A percentile compares a stretch with the other conserved stretches of the same genome.
phyloP scores from a whole-genome alignment of 345 rosid species.

The Citrus inodora region DNA sequence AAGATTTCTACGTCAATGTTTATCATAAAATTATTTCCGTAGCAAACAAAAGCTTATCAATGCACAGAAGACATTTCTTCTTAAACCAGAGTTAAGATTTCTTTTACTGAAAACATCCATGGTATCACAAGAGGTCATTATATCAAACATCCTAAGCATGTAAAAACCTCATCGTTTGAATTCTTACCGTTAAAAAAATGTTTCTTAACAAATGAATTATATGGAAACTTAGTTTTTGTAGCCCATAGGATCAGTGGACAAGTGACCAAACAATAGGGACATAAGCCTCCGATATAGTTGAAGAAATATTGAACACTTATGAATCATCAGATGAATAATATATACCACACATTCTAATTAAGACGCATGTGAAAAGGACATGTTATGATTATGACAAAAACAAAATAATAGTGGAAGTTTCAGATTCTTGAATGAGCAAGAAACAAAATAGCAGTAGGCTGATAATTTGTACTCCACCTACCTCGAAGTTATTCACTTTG shows the following conservation, averaged over 20 bases:
- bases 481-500: neutral
- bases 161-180: neutral
- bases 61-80: no score
- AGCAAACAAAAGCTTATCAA: no score
- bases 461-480: neutral
- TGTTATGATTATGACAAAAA: neutral
- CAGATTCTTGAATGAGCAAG: neutral
- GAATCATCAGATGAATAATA: neutral
- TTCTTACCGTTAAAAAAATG: neutral
- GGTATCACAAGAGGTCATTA: no score
- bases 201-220: neutral
- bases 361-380: neutral
- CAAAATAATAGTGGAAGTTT: neutral
- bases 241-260: neutral
- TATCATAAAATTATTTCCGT: no score
- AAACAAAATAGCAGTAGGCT: neutral
- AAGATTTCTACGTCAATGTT: no score
- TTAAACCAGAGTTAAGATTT: no score
- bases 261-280: neutral
- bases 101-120: no score
- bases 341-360: neutral
- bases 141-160: no score
- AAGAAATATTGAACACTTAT: neutral
- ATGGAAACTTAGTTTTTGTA: neutral
- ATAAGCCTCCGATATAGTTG: neutral